phyloP scores from a whole-genome alignment of 2,329 filamentous ascomycete genomes.

The Juglanconis oblonga region DNA sequence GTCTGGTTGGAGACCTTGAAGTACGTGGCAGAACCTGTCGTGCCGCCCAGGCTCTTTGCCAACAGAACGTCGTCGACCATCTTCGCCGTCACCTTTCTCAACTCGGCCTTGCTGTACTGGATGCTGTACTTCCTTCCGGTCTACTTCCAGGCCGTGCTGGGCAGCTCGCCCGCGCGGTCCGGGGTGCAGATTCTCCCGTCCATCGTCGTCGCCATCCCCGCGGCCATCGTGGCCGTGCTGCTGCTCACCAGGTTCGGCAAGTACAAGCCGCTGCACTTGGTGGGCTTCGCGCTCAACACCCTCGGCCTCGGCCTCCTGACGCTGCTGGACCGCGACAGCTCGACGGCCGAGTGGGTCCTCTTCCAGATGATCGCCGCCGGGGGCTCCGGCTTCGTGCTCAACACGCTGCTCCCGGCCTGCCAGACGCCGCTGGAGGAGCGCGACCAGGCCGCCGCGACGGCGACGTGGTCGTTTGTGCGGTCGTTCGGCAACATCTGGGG shows the following conservation, averaged over 20 bases:
- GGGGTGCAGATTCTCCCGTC: slow-evolving; percentile 33
- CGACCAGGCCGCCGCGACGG: slow-evolving; percentile 34
- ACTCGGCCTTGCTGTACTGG: not conserved
- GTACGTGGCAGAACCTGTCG: slow-evolving; percentile 14
- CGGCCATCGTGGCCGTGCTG: slow-evolving; percentile 25
- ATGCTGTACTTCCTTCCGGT: slow-evolving; percentile 17
- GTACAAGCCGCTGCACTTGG: slow-evolving; percentile 33
- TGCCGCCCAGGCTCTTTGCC: slow-evolving; percentile 21
- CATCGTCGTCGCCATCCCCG: slow-evolving; percentile 28
- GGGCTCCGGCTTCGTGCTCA: slow-evolving; percentile 41
- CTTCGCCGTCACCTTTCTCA: slow-evolving; percentile 12
- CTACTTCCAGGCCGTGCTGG: slow-evolving; percentile 5
- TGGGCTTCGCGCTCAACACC: slow-evolving; percentile 34
- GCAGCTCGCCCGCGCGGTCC: slow-evolving; percentile 28
- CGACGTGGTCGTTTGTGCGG: slow-evolving; percentile 41
- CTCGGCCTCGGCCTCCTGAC: slow-evolving; percentile 41
- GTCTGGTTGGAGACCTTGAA: slow-evolving; percentile 4
- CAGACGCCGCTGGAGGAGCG: slow-evolving; percentile 33
- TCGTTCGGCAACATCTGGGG: slow-evolving; percentile 43
- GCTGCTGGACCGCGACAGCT: slow-evolving; percentile 32
- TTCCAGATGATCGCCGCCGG: slow-evolving; percentile 37
- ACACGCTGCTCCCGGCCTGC: slow-evolving; percentile 40
- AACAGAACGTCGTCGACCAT: slow-evolving; percentile 16
- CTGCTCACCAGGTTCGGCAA: slow-evolving; percentile 31
- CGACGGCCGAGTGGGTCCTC: slow-evolving; percentile 34